Evolutionary conservation across 2,329 filamentous ascomycete genomes (phyloP), one percentile per base, ranked within the genome.

Genomic region (Colletotrichum sp.): DNA sequence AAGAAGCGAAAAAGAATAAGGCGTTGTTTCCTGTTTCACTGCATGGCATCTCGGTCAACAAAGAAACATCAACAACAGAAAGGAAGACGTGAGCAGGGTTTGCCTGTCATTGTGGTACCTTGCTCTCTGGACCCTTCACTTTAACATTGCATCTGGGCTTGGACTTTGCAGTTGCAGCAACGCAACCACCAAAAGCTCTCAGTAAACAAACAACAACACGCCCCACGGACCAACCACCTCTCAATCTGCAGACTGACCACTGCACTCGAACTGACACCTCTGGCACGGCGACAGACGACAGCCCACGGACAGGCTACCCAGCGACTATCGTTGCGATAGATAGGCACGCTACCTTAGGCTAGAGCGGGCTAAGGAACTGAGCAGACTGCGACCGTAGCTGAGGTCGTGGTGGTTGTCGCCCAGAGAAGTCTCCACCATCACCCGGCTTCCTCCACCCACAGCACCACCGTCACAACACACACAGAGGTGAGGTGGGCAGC

Each of bases 141-240:
- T 72, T 62, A 28, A 69, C 36, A 62, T 26, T 30, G 39, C 36
- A 70, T 73, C 44, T 63, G 55, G 71, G 55, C 70, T 52, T 69
- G 64, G 39, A 52, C 52, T 69, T n/a, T 57, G 26, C 26, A 62
- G 55, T 32, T 32, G 62, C 62, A 39, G 66, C 66, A 69, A 52
- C 66, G 57, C 66, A 49, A 59, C 34, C 66, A 32, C 59, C n/a
- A 21, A 24, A 30, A 30, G 28, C 28, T n/a, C 59, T 39, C 59
- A 44, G 57, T 57, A 63, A 68, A 73, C 57, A 73, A 73, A 76
- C 63, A 76, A 76, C 32, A 72, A 75, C 63, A 55, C 52, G 65
- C 70, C 69, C 62, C 73, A 76, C 70, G 73, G 39, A 64, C 70
- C 64, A 60, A 49, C 63, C 60, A 34, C 68, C 63, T n/a, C 24